Base-by-base conservation (phyloP, 345 rosid genomes). In the Trapa incisa region DNA sequence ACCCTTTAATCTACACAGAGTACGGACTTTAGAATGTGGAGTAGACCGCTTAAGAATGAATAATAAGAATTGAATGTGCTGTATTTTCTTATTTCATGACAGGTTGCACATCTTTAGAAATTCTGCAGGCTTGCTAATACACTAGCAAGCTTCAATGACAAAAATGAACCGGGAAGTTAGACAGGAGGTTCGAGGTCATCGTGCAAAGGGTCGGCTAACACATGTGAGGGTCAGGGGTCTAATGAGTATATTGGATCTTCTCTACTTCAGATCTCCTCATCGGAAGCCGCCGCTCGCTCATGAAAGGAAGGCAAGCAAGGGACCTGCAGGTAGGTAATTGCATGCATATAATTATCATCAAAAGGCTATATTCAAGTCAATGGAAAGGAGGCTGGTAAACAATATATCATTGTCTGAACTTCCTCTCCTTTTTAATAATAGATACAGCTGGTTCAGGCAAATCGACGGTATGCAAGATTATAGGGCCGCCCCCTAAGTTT, bases 141-240 rank as follows among this genome's bases (percentile, higher is more conserved):
- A 22, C 29, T 22, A 22, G 29, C 29, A 22, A n/a, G 33, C 17
- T 42, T 37, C 29, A 16, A 79, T 76, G 79, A 71, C 79, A 14
- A 76, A 79, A 67, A 73, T 22, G 60, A 70, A 77, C 6, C 75
- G 66, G 45, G 75, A 66, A 43, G 67, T 61, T 15, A 56, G 45
- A 3, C 75, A 68, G 45, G 75, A 66, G 37, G 67, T 61, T 15
- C 61, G 39, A 3, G 58, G 58, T 10, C 75, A 70, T 70, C 63
- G 35, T 58, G 77, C 71, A 63, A 73, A 78, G 64, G 70, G 48
- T 54, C 75, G 70, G 29, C 42, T 80, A 5, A 76, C 78, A 35
- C 76, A 75, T 61, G 73, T 80, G 79, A 66, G 84, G 84, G 73
- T 80, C 77, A 66, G 84, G 84, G 74, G 77, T 58, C 38, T 80